Conservation (phyloP, 2,329 filamentous ascomycete genomes). For the Trichophyton rubrum region DNA sequence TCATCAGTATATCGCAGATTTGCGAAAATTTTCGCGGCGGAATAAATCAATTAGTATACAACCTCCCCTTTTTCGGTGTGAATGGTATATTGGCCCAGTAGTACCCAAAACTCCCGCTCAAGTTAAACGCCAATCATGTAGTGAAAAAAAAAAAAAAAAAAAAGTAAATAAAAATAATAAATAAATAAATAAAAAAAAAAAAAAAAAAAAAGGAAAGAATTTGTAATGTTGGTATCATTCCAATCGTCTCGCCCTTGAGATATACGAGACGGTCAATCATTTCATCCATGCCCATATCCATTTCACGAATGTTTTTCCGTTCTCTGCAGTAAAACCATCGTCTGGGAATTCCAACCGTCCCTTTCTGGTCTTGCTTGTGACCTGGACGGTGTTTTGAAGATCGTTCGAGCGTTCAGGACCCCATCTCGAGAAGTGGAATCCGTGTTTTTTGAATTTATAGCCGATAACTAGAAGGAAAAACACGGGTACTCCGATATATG, state of each 20-base stretch:
- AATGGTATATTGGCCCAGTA: background rate
- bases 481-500: conserved; percentile 31
- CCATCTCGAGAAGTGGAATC: conserved; percentile 24
- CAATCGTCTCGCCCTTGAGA: background rate
- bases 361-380: conserved; percentile 22
- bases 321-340: conserved; percentile 23
- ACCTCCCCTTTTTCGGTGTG: background rate
- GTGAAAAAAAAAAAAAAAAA: too few relatives aligned
- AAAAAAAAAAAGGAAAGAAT: background rate
- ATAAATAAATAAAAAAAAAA: too few relatives aligned
- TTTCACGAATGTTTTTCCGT: conserved; percentile 19
- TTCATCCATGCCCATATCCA: conserved; percentile 33
- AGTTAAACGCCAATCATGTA: background rate
- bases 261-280: conserved; percentile 11
- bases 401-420: conserved; percentile 27
- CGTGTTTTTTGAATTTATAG: conserved; percentile 30
- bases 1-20: background rate
- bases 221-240: background rate
- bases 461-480: conserved; percentile 28
- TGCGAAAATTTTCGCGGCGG: background rate
- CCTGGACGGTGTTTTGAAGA: conserved; percentile 28
- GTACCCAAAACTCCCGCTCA: background rate
- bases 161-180: too few relatives aligned
- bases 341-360: conserved; percentile 29
- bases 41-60: background rate